Base-by-base conservation (phyloP, 2,329 filamentous ascomycete genomes). In the Epichloe sibirici region DNA sequence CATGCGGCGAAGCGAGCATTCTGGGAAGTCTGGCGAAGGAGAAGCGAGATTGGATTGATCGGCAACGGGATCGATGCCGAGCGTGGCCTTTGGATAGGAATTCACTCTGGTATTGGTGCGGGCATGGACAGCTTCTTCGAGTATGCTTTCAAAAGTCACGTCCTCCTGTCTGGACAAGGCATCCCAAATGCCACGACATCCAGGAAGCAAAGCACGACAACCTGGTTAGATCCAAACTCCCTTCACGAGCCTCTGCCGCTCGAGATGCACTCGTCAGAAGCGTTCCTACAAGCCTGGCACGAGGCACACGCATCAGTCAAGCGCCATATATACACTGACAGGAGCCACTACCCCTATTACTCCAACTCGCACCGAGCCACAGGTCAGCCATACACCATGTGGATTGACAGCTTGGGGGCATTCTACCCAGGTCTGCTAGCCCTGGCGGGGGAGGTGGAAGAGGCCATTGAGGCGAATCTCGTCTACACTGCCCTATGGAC, bases 91-190 rank as follows among this genome's bases (percentile, higher is more conserved):
- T 98, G 93, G 93, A 84, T 93, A 37, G 86, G 86, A 8, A 79
- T 87, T 2, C 90, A 88, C 65, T 85, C 91, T n/a, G 91, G 93
- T 34, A 95, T 98, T 60, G 93, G 93, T 48, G 93, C 93, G 7
- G 93, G 93, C 40, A 89, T 95, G 62, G 93, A 98, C 71, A 96
- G 90, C 69, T 98, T 98, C 71, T 97, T 95, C 63, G 93, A 98
- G 70, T 98, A 98, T 68, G 90, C 93, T 3, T 78, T 97, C 62
- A 98, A 98, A 69, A 90, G 90, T 17, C 84, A 95, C 64, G 87
- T 98, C 55, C 71, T 98, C 25, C 79, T 97, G 23, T 95, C 91
- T 2, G 88, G 88, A 1, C 81, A 86, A 53, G 76, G 74, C 13
- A 66, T 75, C 55, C 79, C 79, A 3, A 83, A 83, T 57, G 53